Conservation (phyloP, 441 rosid species). For the Brassica balearica region DNA sequence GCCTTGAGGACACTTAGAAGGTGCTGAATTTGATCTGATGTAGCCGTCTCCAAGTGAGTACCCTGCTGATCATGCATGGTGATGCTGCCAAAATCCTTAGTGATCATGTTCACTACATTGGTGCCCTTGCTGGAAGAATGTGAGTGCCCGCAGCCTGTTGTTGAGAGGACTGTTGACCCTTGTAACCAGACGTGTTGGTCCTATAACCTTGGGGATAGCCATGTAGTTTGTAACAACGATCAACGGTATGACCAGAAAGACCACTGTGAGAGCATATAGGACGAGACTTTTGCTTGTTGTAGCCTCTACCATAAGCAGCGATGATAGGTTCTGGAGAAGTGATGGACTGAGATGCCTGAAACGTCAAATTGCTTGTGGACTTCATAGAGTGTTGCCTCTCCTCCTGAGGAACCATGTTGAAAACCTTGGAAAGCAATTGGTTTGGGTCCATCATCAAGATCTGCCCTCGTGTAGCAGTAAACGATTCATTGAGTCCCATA, state of each 20-base stretch:
- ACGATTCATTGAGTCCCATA: too few relatives aligned
- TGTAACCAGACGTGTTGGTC: not conserved
- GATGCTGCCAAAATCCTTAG: not conserved
- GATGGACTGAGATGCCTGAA: too few relatives aligned
- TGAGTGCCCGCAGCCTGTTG: not conserved
- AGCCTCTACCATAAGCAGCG: too few relatives aligned
- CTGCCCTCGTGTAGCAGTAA: too few relatives aligned
- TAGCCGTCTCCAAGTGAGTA: not conserved
- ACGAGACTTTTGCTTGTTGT: too few relatives aligned
- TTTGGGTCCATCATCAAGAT: too few relatives aligned
- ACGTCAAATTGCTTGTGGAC: too few relatives aligned
- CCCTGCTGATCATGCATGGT: not conserved
- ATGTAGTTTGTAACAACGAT: not conserved
- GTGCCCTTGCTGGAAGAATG: not conserved
- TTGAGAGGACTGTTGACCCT: not conserved
- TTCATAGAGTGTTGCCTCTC: too few relatives aligned
- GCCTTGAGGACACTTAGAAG: not conserved
- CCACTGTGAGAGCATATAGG: not conserved
- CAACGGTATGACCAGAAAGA: not conserved
- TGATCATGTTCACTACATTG: not conserved
- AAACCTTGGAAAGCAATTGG: too few relatives aligned
- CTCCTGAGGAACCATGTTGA: too few relatives aligned
- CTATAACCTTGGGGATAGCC: not conserved
- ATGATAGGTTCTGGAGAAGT: too few relatives aligned
- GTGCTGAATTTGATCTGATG: not conserved